Base-by-base conservation (phyloP, 2,329 filamentous ascomycete species). In the Acrocalymma vagum region DNA sequence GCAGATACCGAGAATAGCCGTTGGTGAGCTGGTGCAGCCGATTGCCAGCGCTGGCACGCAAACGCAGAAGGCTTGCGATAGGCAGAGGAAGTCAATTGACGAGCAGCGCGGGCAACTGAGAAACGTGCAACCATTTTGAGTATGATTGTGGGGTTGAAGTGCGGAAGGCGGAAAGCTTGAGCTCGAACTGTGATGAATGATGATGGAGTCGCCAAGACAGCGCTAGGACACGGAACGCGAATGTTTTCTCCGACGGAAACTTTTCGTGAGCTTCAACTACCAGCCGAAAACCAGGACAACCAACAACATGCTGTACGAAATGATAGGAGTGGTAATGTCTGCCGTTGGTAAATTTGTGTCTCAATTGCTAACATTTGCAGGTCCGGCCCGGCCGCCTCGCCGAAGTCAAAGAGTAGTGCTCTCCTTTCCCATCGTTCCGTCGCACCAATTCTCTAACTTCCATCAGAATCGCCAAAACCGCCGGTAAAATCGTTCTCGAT, bases 291-390 rank as follows among this genome's bases (percentile, higher is more conserved):
- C 41, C 41, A 34, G 16, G 37, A 36, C 29, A 42, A 45, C 38
- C 39, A 28, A 26, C 32, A 35, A 42, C 14, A 96, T 99, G 94
- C 78, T 99, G 76, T 99, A 99, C 80, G 94, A 99, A 78, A 79
- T 97, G 66, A 94, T 99, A 73, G 94, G 89, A 72, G 87, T 96
- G 75, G 94, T 96, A n/a, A 77, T 64, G 87, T 77, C n/a, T 23
- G 25, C 13, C 10, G 21, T 24, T 29, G 22, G 32, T 13, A 4
- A 20, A 21, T 33, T 31, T 29, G 29, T 26, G 17, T 34, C 27
- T 25, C 30, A 21, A 27, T 27, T 33, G 29, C 48, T 55, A 38
- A 50, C 40, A 36, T 8, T 18, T 20, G 16, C 67, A 97, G 94
- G 91, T 95, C 77, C 93, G 94, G 67, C 90, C 91, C 58, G 90